Conservation (phyloP, 2,329 filamentous ascomycete genomes). For the Talaromyces pinophilus region DNA sequence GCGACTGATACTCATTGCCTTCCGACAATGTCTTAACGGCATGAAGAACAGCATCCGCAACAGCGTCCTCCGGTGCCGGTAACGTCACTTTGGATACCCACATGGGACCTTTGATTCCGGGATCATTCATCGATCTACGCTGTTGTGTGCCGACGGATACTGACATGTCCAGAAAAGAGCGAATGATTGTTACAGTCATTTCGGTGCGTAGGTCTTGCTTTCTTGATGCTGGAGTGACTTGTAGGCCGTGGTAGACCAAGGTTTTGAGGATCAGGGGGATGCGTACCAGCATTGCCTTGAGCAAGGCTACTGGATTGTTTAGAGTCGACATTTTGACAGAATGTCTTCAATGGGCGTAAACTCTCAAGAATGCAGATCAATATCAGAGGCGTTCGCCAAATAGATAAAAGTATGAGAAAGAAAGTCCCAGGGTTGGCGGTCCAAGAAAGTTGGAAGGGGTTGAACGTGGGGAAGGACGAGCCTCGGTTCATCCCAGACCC, state of each 20-base stretch:
- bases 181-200: slow-evolving; percentile 70
- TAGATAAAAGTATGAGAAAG: not conserved
- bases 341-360: not conserved
- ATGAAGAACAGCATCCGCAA: slow-evolving; percentile 40
- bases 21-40: slow-evolving; percentile 43
- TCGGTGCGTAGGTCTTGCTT: slow-evolving; percentile 80
- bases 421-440: not conserved
- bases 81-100: slow-evolving; percentile 76
- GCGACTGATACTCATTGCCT: slow-evolving; percentile 39
- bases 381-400: not conserved
- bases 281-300: slow-evolving; percentile 42
- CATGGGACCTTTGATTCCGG: slow-evolving; percentile 72
- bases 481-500: not conserved
- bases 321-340: slow-evolving; percentile 30
- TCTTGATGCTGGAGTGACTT: slow-evolving; percentile 67
- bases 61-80: slow-evolving; percentile 55
- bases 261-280: slow-evolving; percentile 49
- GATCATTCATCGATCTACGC: slow-evolving; percentile 61
- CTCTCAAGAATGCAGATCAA: not conserved
- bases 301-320: slow-evolving; percentile 30
- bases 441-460: not conserved
- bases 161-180: slow-evolving; percentile 58
- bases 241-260: slow-evolving; percentile 52
- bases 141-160: slow-evolving; percentile 65
- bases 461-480: not conserved